Conservation (phyloP, 257 asterid species). For the Gardenia jasminoides region DNA sequence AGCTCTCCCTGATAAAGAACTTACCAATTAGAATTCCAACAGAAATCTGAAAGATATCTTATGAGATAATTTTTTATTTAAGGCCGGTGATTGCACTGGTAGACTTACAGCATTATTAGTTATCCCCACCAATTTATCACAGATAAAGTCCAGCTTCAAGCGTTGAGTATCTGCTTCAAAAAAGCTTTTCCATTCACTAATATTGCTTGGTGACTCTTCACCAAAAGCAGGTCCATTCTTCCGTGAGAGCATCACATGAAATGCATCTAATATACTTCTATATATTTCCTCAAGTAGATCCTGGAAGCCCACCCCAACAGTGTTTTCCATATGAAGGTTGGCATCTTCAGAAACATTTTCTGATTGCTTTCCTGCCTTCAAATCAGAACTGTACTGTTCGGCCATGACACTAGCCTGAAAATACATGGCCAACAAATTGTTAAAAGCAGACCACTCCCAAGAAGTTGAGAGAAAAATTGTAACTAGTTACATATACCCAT, state of each 20-base stretch:
- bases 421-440: conserved; percentile 2
- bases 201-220: conserved; percentile 41
- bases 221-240: conserved; percentile 35
- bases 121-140: conserved; percentile 46
- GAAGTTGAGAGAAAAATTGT: conserved; percentile 2
- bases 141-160: conserved; percentile 56
- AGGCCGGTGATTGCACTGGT: neutral
- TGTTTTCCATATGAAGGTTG: conserved; percentile 12
- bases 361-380: conserved; percentile 27
- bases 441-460: conserved; percentile 3
- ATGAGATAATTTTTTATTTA: neutral
- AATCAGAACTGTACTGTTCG: conserved; percentile 40
- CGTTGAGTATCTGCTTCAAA: conserved; percentile 49
- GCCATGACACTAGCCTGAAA: conserved; percentile 57
- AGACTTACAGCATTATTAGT: conserved; percentile 60
- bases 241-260: conserved; percentile 36
- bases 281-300: conserved; percentile 44
- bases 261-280: conserved; percentile 34
- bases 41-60: neutral
- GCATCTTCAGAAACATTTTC: conserved; percentile 24
- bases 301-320: conserved; percentile 37
- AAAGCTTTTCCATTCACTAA: conserved; percentile 55
- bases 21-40: conserved; percentile 13
- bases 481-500: neutral
- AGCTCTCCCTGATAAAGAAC: conserved; percentile 57